Conservation (phyloP, 805 yeast genomes). For the Metschnikowia colocasiae region DNA sequence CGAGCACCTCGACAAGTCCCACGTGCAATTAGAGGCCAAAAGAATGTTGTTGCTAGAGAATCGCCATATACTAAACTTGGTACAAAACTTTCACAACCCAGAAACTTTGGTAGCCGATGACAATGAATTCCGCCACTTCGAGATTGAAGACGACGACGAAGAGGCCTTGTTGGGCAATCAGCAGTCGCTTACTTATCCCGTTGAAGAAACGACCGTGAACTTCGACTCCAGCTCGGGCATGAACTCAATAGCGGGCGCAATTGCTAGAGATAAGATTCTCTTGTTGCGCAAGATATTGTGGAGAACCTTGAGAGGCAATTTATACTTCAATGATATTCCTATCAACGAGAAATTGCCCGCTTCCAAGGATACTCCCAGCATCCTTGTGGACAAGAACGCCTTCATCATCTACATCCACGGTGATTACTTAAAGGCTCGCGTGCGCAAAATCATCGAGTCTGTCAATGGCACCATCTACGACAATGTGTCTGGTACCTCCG, state of each 20-base stretch:
- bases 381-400: constrained; percentile 30
- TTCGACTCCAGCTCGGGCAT: constrained; percentile 22
- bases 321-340: constrained; percentile 38
- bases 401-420: constrained; percentile 42
- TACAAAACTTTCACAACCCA: constrained; percentile 33
- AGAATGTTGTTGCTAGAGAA: constrained; percentile 29
- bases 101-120: constrained; percentile 10
- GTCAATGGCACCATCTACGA: constrained; percentile 38
- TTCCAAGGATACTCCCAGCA: constrained; percentile 18
- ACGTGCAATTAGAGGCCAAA: constrained; percentile 24
- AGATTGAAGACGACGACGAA: constrained; percentile 24
- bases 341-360: constrained; percentile 20
- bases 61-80: constrained; percentile 31
- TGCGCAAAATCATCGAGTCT: constrained; percentile 34
- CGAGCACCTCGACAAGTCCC: constrained; percentile 37
- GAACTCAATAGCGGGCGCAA: constrained; percentile 35
- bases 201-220: constrained; percentile 18
- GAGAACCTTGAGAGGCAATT: constrained; percentile 43
- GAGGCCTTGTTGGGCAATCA: constrained; percentile 28
- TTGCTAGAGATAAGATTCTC: constrained; percentile 34
- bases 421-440: constrained; percentile 32
- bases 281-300: constrained; percentile 38
- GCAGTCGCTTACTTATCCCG: constrained; percentile 22
- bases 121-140: constrained; percentile 20
- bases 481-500: constrained; percentile 31